Evolutionary conservation across 2,329 filamentous ascomycete species (phyloP), one percentile per base, ranked within the genome.

Genomic region (Kalaharituber pfeilii): DNA sequence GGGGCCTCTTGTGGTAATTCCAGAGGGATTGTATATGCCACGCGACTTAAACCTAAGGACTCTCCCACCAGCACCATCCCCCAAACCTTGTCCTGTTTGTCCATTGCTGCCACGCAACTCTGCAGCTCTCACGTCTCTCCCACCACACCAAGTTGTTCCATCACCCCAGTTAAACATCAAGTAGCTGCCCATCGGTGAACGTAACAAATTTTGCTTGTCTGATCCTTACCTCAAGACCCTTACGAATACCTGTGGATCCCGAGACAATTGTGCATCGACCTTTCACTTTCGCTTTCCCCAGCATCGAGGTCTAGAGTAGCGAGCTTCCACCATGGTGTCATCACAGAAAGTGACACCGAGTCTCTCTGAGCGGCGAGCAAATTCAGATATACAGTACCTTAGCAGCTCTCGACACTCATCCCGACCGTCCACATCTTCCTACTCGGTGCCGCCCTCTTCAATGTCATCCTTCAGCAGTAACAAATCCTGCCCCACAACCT

Each of bases 361-460:
- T 27, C 56, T 61, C 26, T 59, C 59, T 30, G 59, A 61, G 29
- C 54, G 59, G n/a, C 59, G 59, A 11, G 59, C 58, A 33, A 60
- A 59, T 45, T 54, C 59, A 27, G 58, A 60, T 26, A 33, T 61
- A 45, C 59, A 60, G 30, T 57, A 55, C 30, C 52, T 61, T 20
- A 54, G n/a, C n/a, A n/a, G 58, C 28, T 58, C 59, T 18, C 52
- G 56, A 27, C 52, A 54, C 22, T 51, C 57, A 50, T 33, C 22
- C 47, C 53, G 51, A 50, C 25, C 29, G 53, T 50, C 28, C 51
- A 54, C 39, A 54, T 44, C 36, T 51, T 50, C 28, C 50, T 49
- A n/a, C 36, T 24, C n/a, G 54, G 44, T 25, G 29, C 49, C 49
- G 11, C 42, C 53, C 39, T 60, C 58, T 11, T 50, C 52, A 27